A percentile compares a stretch with the other conserved stretches of the same genome.
These are phyloP conservation scores for Ophiostoma himal-ulmi DNA, from an alignment of 2,329 filamentous ascomycete genomes.

Conservation along the genomic window DNA sequence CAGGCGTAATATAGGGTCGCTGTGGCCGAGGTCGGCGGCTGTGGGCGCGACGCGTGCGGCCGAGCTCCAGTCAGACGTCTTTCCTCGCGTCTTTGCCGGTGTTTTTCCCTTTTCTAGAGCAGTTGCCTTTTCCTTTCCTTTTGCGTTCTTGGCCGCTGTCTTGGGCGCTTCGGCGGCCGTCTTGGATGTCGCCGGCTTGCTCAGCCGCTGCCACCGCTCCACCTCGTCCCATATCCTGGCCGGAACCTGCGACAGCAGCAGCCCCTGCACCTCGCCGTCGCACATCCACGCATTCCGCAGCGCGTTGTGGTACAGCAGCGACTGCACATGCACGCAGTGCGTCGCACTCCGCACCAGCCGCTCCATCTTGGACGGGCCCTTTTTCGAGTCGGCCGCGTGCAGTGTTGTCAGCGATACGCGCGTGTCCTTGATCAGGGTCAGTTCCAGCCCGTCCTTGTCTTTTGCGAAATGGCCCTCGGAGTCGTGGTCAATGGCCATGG, in stretches of 20 bases:
- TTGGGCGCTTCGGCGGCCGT: neutral
- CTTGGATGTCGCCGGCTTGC: constrained; percentile 44
- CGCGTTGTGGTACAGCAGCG: constrained; percentile 83
- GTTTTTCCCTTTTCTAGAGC: constrained; percentile 26
- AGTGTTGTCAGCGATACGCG: constrained; percentile 51
- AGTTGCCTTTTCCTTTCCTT: neutral
- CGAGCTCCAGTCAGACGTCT: constrained; percentile 32
- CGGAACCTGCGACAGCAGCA: constrained; percentile 67
- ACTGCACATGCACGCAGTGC: constrained; percentile 84
- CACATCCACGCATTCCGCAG: constrained; percentile 79
- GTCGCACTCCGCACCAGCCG: constrained; percentile 69
- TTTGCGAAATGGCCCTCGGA: neutral
- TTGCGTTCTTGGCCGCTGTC: neutral
- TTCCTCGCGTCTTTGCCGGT: too few relatives aligned
- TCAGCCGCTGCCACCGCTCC: constrained; percentile 64
- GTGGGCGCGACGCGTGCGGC: constrained; percentile 58
- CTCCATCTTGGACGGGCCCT: constrained; percentile 80
- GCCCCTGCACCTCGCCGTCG: constrained; percentile 67
- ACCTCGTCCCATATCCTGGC: constrained; percentile 64
- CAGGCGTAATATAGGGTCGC: constrained; percentile 73
- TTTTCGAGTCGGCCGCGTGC: constrained; percentile 60
- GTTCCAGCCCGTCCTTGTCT: constrained; percentile 61
- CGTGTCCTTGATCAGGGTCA: constrained; percentile 60
- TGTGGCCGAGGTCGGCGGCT: constrained; percentile 69
- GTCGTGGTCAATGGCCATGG: constrained; percentile 28